phyloP scores from a whole-genome alignment of 495 filamentous ascomycete genomes.

The Hypoxylon subgilvum region DNA sequence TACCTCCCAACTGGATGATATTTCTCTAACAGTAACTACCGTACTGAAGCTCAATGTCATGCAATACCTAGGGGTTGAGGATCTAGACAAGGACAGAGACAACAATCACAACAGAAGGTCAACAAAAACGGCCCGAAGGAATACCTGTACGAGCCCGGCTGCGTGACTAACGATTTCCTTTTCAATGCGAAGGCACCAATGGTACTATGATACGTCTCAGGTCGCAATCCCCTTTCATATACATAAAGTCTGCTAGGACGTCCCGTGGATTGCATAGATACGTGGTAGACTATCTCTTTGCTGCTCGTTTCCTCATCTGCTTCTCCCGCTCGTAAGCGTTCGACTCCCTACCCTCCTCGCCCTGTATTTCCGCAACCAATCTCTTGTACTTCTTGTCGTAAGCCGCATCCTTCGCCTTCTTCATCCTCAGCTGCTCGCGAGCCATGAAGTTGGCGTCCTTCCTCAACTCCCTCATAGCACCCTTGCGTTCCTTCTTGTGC shows the following conservation, averaged over 20 bases:
- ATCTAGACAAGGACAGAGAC: too few relatives aligned
- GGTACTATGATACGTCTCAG: too few relatives aligned
- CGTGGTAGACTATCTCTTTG: slow-evolving; percentile 24
- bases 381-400: slow-evolving; percentile 95
- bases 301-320: slow-evolving; percentile 67
- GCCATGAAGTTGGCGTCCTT: slow-evolving; percentile 94
- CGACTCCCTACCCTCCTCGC: slow-evolving; percentile 82
- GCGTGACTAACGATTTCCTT: too few relatives aligned
- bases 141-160: too few relatives aligned
- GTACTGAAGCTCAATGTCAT: too few relatives aligned
- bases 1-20: too few relatives aligned
- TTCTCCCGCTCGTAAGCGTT: slow-evolving; percentile 91
- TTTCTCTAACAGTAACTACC: too few relatives aligned
- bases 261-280: background rate
- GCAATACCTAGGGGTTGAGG: too few relatives aligned
- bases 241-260: background rate
- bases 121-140: too few relatives aligned
- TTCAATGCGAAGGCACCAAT: too few relatives aligned
- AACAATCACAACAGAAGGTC: too few relatives aligned
- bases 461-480: slow-evolving; percentile 88
- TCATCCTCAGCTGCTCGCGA: slow-evolving; percentile 83
- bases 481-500: slow-evolving; percentile 94
- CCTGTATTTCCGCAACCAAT: slow-evolving; percentile 92
- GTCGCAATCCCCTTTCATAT: too few relatives aligned
- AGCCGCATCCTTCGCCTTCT: slow-evolving; percentile 85